Evolutionary conservation across 148 eudicot genomes (phyloP).

Genomic region (Silene conica): DNA sequence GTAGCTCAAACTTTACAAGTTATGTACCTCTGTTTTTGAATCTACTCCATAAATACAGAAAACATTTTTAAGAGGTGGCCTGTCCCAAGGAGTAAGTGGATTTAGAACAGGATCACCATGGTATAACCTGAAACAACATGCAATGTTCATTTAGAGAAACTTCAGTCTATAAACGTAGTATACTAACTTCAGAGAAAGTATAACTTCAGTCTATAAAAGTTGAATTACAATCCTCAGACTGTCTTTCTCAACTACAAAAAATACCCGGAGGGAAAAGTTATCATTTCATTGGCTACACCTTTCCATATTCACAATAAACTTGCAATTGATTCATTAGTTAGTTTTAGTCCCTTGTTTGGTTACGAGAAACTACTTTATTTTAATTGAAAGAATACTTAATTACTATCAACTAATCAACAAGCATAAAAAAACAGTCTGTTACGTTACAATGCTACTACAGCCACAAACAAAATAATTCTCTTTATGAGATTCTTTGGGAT

Average conservation of each 20-base stretch:
- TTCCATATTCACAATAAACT: neutral
- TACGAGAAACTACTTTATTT: too few species aligned
- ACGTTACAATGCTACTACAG: too few species aligned
- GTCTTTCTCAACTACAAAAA: neutral
- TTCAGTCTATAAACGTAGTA: neutral
- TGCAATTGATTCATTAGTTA: neutral
- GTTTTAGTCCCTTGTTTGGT: too few species aligned
- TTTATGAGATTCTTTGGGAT: too few species aligned
- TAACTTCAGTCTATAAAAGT: neutral
- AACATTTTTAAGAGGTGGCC: constrained; percentile 91
- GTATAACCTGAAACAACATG: constrained; percentile 58
- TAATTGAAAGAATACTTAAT: too few species aligned
- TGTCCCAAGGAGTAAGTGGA: constrained; percentile 93
- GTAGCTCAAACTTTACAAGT: neutral
- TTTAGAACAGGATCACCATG: constrained; percentile 84
- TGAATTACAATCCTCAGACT: neutral
- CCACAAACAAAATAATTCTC: too few species aligned
- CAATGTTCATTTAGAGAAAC: too few species aligned
- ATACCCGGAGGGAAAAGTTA: neutral
- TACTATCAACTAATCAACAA: too few species aligned
- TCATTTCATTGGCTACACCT: neutral
- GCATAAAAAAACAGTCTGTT: too few species aligned
- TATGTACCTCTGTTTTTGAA: constrained; percentile 82
- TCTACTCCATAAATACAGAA: constrained; percentile 95
- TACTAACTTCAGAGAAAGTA: neutral